Evolutionary conservation across 345 rosid genomes (phyloP).

Genomic region (Psidium friedrichsthalianum): DNA sequence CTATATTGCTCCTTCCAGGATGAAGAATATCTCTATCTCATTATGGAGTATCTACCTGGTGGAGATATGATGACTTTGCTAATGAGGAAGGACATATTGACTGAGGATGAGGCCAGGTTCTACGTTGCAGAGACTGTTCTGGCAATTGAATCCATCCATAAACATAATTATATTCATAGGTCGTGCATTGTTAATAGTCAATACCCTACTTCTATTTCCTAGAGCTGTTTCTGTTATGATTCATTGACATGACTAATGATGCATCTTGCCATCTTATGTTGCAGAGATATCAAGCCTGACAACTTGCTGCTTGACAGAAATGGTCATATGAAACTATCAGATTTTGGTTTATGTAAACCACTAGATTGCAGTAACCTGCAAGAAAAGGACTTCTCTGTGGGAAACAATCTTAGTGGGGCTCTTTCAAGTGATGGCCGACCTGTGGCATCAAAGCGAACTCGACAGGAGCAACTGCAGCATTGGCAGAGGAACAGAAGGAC

Average conservation of each 20-base stretch:
- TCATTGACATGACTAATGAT: not conserved
- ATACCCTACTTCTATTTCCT: not conserved
- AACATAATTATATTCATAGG: constrained; percentile 98
- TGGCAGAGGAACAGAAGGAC: constrained; percentile 97
- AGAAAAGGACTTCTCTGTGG: constrained; percentile 78
- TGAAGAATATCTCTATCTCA: constrained; percentile 82
- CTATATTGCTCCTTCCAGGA: constrained; percentile 97
- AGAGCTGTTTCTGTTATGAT: not conserved
- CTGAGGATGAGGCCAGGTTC: constrained; percentile 94
- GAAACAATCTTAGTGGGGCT: constrained; percentile 53
- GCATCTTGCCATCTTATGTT: not conserved
- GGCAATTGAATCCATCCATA: constrained; percentile 96
- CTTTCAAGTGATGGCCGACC: constrained; percentile 74
- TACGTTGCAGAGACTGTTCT: constrained; percentile 94
- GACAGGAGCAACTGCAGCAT: constrained; percentile 79
- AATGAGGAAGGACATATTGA: constrained; percentile 91
- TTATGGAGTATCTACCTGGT: constrained; percentile 98
- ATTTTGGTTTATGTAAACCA: constrained; percentile 96
- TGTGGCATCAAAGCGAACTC: constrained; percentile 71
- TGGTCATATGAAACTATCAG: constrained; percentile 95
- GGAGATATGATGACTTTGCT: constrained; percentile 99
- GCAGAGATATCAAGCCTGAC: constrained; percentile 97
- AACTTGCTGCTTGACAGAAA: constrained; percentile 87
- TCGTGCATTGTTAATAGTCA: constrained; percentile 8
- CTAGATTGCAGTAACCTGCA: constrained; percentile 90